Percentiles rank a stretch among this genome's conserved stretches.
Conservation (phyloP, 2,329 filamentous ascomycete species). For the Ascochyta koolunga region DNA sequence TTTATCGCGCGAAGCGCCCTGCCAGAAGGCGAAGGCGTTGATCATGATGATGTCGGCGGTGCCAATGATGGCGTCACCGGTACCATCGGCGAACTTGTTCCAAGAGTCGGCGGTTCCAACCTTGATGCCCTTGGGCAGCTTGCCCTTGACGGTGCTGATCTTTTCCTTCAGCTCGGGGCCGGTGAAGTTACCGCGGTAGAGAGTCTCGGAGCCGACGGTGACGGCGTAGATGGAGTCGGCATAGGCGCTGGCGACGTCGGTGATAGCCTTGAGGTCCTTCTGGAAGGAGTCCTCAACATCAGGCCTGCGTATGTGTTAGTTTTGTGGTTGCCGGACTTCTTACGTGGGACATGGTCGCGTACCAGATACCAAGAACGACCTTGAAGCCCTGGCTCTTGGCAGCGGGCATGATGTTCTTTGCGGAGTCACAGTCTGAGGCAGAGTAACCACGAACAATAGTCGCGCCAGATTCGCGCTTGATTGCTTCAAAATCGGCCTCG, state of each 20-base stretch:
- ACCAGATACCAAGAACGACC: constrained; percentile 75
- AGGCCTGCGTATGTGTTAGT: constrained; percentile 54
- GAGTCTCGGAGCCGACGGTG: constrained; percentile 72
- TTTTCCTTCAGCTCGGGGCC: constrained; percentile 64
- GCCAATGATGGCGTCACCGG: constrained; percentile 68
- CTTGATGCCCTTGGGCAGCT: constrained; percentile 59
- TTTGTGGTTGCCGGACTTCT: neutral
- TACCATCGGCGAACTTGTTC: constrained; percentile 74
- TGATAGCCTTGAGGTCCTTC: constrained; percentile 65
- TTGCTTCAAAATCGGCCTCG: constrained; percentile 67
- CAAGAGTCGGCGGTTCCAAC: constrained; percentile 74
- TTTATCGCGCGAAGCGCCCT: constrained; percentile 64
- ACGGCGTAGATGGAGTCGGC: constrained; percentile 69
- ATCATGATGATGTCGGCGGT: constrained; percentile 67
- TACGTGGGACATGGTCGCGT: constrained; percentile 29
- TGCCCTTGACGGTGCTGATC: constrained; percentile 66
- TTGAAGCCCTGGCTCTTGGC: constrained; percentile 69
- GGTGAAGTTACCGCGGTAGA: constrained; percentile 72
- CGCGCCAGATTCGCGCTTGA: constrained; percentile 58
- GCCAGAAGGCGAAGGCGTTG: constrained; percentile 78
- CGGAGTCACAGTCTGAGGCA: constrained; percentile 69
- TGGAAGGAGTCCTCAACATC: constrained; percentile 68
- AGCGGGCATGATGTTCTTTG: constrained; percentile 67
- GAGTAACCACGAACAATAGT: constrained; percentile 71
- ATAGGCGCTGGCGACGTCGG: constrained; percentile 55